Evolutionary conservation across 2,329 filamentous ascomycete species (phyloP), one percentile per base, ranked within the genome.

Genomic region (Cordyceps cicadae): DNA sequence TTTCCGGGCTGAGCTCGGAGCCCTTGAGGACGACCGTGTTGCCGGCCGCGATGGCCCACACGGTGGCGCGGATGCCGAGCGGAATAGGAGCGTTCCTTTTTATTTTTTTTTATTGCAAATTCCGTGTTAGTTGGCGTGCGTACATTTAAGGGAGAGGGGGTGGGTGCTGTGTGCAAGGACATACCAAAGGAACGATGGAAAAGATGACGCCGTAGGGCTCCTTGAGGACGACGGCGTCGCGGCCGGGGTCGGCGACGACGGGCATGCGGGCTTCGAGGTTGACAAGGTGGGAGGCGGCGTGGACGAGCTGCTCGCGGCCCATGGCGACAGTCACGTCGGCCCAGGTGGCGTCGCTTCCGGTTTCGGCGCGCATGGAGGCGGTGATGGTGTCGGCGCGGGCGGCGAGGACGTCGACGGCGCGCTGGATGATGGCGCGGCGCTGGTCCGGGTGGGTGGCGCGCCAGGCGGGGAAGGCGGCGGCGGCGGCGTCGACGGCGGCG

Each of bases 11-110:
- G 15, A 84, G 70, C 70, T 90, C 88, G 7, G 84, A 82, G 9
- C 82, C 85, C 70, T 90, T 90, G 62, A 90, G 74, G n/a, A 91
- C 77, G 37, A 81, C 79, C 0, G 87, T 88, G 71, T 90, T 90
- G 24, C 88, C 88, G 0, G 82, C 84, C 1, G 89, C 90, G 3
- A 92, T 76, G 3, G 88, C 84, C 64, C 80, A 81, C 17, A 79
- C 72, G 26, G 87, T 80, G 5, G 77, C 70, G 29, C 80, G 74
- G n/a, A 77, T 67, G 9, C 77, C 78, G 14, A 83, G 72, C 60
- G 81, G 76, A 63, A 79, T 75, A 3, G 79, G 75, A 1, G 80
- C 77, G 64, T 84, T 82, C 78, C 79, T 80, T 24, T 24, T 24
- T 24, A 3, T 24, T 24, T 24, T 24, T 24, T 24, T 24, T 24